Conservation (phyloP, 768 basidiomycete genomes). For the Leccinum pellstonianum region DNA sequence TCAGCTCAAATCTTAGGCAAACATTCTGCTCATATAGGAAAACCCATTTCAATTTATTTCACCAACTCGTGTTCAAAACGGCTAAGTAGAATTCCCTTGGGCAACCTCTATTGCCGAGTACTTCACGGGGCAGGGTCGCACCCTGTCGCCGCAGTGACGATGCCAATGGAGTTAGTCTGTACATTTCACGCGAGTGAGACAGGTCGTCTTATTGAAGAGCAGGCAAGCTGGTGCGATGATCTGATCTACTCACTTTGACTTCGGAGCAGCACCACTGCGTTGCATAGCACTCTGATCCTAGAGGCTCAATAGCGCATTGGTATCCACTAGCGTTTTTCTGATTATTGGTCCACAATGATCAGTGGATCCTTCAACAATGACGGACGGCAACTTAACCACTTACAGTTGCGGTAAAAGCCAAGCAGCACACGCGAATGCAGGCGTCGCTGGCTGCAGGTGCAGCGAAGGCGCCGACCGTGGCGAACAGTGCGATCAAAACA, state of each 20-base stretch:
- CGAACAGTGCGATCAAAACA: neutral
- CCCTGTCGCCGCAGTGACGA: too few relatives aligned
- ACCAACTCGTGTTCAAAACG: too few relatives aligned
- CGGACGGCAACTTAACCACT: neutral
- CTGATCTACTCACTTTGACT: neutral
- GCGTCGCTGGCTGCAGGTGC: neutral
- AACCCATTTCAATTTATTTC: too few relatives aligned
- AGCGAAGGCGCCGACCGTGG: neutral
- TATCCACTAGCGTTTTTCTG: neutral
- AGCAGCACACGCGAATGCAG: constrained; percentile 3
- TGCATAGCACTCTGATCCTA: neutral
- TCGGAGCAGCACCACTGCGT: constrained; percentile 1
- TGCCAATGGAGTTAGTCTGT: too few relatives aligned
- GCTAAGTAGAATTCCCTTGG: too few relatives aligned
- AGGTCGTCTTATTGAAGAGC: neutral
- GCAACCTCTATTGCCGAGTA: too few relatives aligned
- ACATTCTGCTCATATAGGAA: too few relatives aligned
- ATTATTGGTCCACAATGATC: neutral
- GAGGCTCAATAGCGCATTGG: neutral
- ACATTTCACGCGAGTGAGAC: neutral
- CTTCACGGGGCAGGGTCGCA: too few relatives aligned
- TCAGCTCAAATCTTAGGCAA: neutral
- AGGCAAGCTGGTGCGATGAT: neutral
- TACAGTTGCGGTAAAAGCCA: neutral
- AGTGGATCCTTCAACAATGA: neutral